These are phyloP conservation scores for Lepidium campestre DNA, from an alignment of 441 rosid species.

Conservation along the genomic window DNA sequence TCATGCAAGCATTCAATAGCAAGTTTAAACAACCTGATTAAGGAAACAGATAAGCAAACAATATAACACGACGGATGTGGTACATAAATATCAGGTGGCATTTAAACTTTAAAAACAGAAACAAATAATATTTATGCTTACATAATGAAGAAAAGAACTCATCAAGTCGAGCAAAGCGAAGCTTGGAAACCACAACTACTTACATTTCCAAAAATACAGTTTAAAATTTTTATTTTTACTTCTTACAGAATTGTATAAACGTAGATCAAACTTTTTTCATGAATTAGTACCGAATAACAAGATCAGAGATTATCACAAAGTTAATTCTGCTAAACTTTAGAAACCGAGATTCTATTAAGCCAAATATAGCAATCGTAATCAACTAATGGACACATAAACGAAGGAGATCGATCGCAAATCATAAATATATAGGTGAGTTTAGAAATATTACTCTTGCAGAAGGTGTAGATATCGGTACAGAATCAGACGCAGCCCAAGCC, in stretches of 20 bases:
- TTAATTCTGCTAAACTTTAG: neutral
- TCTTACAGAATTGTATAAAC: neutral
- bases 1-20: neutral
- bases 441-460: conserved; percentile 37
- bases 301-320: neutral
- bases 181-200: neutral
- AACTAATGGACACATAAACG: neutral
- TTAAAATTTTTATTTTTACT: too few species aligned
- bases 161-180: neutral
- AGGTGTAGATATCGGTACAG: conserved; percentile 26
- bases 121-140: neutral
- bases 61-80: neutral
- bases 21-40: neutral
- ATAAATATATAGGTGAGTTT: neutral
- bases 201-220: neutral
- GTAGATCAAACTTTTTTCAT: neutral
- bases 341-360: neutral
- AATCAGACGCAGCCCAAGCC: conserved; percentile 49
- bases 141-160: neutral
- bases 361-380: neutral
- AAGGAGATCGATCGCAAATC: neutral
- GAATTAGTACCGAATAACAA: neutral
- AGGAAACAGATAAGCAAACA: neutral
- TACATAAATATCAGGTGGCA: neutral
- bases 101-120: neutral